These are phyloP conservation scores for Russula dissimulans DNA, from an alignment of 768 basidiomycete genomes.

Conservation along the genomic window DNA sequence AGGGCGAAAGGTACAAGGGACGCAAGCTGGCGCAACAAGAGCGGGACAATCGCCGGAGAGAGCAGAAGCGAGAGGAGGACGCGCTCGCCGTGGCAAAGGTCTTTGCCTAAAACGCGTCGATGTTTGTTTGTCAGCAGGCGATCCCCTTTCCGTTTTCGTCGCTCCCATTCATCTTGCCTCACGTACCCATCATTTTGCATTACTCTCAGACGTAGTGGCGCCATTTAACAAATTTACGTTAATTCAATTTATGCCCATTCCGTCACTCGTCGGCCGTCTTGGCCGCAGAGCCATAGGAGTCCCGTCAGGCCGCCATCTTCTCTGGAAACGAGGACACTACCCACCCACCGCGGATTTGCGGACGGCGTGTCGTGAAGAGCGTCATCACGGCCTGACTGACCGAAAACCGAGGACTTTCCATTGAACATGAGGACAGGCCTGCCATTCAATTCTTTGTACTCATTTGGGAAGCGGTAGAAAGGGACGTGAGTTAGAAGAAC, in stretches of 20 bases:
- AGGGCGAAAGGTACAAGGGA: constrained; percentile 72
- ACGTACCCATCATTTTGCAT: neutral
- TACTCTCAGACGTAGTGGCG: no score
- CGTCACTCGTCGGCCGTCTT: no score
- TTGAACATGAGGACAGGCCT: no score
- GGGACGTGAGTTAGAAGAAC: neutral
- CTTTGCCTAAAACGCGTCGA: constrained; percentile 54
- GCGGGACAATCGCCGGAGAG: constrained; percentile 50
- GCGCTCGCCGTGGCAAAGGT: constrained; percentile 80
- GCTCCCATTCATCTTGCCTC: neutral
- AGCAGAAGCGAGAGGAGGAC: constrained; percentile 59
- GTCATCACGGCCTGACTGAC: neutral
- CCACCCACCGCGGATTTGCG: neutral
- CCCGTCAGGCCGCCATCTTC: no score
- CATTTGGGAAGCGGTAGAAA: neutral
- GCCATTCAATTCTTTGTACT: neutral
- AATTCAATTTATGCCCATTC: no score
- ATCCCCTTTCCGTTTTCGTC: neutral
- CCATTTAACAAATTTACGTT: neutral
- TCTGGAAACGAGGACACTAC: neutral
- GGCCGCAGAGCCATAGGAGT: no score
- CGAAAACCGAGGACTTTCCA: no score
- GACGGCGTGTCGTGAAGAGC: neutral
- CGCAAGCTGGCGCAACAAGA: constrained; percentile 76
- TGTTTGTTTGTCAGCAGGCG: neutral